Base-by-base conservation (phyloP, 2,329 filamentous ascomycete species). In the Erysiphe pulchra region DNA sequence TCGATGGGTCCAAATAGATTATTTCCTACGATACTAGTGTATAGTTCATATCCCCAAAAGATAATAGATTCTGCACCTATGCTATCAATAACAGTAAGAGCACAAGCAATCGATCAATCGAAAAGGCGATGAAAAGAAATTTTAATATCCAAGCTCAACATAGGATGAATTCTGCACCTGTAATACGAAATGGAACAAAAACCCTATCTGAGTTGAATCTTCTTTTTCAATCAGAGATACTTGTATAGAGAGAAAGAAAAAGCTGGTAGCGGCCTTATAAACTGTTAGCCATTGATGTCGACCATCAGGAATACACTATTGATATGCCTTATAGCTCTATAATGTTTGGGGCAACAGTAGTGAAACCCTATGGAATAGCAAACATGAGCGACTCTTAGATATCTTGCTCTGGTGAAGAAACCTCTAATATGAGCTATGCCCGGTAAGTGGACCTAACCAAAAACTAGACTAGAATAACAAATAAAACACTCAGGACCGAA, bases 91-190 rank as follows among this genome's bases (percentile, higher is more conserved):
- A 32, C 6, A 4, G 31, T 40, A 30, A 7, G 43, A 16, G 34
- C 48, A 34, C 18, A 16, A 16, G 43, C 49, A 18, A 12, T 48
- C 13, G 42, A 16, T 39, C 49, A 18, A 12, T 48, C 13, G 42
- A 45, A 24, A 50, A 47, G 18, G 49, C 45, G 4, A 48, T 46
- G 36, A 39, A 44, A 13, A 45, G 48, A 40, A 32, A 48, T 16
- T 2, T 41, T 10, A 47, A 46, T 4, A 24, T 46, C 10, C 36
- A 32, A n/a, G 41, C 42, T 8, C 18, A 39, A 31, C 16, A 36
- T 4, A 16, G 46, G 11, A 14, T 47, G 20, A 31, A 45, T 3
- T 38, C 45, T 17, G 40, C 45, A 1, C n/a, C 48, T 0, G 34
- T 34, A 37, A 47, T 13, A 3, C 2, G 38, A 14, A 50, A 48